A percentile compares a stretch with the other conserved stretches of the same genome.
Conservation (phyloP, 352 stramenopile species). For the Pythium dissimile region DNA sequence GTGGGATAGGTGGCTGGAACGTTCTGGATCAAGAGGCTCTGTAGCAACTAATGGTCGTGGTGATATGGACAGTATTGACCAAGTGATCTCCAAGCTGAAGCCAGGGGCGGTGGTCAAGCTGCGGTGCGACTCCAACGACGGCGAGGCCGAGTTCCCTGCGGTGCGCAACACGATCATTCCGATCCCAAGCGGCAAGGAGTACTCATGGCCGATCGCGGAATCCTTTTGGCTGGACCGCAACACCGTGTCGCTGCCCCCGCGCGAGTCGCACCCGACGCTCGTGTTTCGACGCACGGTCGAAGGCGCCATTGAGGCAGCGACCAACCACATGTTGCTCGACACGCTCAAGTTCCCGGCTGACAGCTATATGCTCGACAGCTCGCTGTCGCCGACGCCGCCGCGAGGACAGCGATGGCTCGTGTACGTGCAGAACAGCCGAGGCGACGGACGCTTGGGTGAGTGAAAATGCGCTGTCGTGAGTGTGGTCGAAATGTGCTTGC, state of each 20-base stretch:
- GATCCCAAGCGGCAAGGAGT: slow-evolving; percentile 76
- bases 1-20: slow-evolving; percentile 2
- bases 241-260: slow-evolving; percentile 61
- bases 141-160: slow-evolving; percentile 40
- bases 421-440: slow-evolving; percentile 78
- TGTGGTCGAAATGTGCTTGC: not conserved
- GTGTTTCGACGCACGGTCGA: slow-evolving; percentile 70
- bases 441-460: slow-evolving; percentile 67
- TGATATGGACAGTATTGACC: slow-evolving; percentile 53
- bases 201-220: slow-evolving; percentile 78
- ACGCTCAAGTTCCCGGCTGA: slow-evolving; percentile 86
- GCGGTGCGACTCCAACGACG: slow-evolving; percentile 52
- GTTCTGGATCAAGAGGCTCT: not conserved
- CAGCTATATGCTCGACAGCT: slow-evolving; percentile 63
- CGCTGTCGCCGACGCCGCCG: slow-evolving; percentile 53
- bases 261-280: slow-evolving; percentile 75
- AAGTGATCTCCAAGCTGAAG: slow-evolving; percentile 83
- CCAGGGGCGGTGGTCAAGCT: slow-evolving; percentile 80
- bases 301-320: slow-evolving; percentile 74
- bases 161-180: slow-evolving; percentile 71
- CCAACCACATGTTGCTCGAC: slow-evolving; percentile 85
- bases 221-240: slow-evolving; percentile 85
- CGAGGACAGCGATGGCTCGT: slow-evolving; percentile 80
- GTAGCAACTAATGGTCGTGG: not conserved
- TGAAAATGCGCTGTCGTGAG: not conserved